These are phyloP conservation scores for Exophiala sp. DNA, from an alignment of 2,329 filamentous ascomycete genomes.

Conservation along the genomic window DNA sequence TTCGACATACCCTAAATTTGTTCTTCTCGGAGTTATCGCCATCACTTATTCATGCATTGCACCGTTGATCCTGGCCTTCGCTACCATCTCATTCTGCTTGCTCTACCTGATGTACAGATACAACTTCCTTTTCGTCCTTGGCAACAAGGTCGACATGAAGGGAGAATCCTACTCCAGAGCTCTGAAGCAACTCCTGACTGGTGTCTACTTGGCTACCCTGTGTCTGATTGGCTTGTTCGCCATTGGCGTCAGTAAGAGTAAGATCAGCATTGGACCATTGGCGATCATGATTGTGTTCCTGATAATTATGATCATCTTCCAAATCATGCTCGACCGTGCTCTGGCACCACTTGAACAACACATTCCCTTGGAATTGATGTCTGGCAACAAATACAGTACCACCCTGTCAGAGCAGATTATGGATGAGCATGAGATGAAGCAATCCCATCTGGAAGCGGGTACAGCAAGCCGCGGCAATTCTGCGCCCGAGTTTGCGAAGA, in stretches of 20 bases:
- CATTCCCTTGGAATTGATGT: slow-evolving; percentile 63
- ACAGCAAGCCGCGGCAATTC: slow-evolving; percentile 17
- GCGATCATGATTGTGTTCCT: slow-evolving; percentile 74
- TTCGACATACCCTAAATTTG: slow-evolving; percentile 75
- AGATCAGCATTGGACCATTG: slow-evolving; percentile 57
- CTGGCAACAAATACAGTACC: slow-evolving; percentile 20
- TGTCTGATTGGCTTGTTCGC: slow-evolving; percentile 84
- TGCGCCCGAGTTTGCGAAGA: slow-evolving; percentile 24
- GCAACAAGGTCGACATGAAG: slow-evolving; percentile 78
- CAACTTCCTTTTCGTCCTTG: slow-evolving; percentile 82
- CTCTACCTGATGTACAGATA: slow-evolving; percentile 89
- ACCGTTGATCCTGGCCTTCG: slow-evolving; percentile 78
- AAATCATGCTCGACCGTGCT: slow-evolving; percentile 54
- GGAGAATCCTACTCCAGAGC: slow-evolving; percentile 84
- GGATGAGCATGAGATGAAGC: slow-evolving; percentile 20
- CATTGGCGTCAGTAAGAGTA: slow-evolving; percentile 48
- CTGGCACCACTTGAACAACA: slow-evolving; percentile 54
- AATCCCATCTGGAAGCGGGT: slow-evolving; percentile 13
- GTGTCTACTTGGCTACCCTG: slow-evolving; percentile 77
- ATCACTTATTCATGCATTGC: slow-evolving; percentile 85
- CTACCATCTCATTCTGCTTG: slow-evolving; percentile 69
- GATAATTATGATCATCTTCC: slow-evolving; percentile 70
- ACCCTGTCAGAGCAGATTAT: slow-evolving; percentile 16
- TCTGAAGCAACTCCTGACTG: slow-evolving; percentile 77
- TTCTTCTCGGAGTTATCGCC: slow-evolving; percentile 82